Conservation (phyloP, 2,329 filamentous ascomycete species). For the Aspergillus arachidicola region DNA sequence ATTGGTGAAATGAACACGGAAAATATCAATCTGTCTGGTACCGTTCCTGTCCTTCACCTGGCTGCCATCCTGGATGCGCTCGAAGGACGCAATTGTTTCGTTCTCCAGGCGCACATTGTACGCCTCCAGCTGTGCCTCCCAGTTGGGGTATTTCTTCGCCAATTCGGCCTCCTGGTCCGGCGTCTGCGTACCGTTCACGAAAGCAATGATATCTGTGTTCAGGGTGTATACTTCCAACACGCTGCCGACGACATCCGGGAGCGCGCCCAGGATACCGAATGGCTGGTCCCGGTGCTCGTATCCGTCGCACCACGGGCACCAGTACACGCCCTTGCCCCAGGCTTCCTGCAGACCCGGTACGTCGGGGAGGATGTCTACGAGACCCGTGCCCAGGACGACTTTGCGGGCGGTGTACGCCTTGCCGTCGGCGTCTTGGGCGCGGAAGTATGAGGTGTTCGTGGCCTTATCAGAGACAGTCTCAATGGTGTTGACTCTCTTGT, state of each 20-base stretch:
- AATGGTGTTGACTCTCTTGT: conserved; percentile 54
- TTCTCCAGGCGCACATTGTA: conserved; percentile 60
- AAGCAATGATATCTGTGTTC: conserved; percentile 58
- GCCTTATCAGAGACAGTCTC: conserved; percentile 18
- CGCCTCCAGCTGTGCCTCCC: conserved; percentile 52
- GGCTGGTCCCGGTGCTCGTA: conserved; percentile 62
- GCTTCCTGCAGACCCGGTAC: conserved; percentile 59
- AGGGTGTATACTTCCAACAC: conserved; percentile 58
- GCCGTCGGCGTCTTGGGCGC: conserved; percentile 40
- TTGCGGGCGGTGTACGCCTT: conserved; percentile 53
- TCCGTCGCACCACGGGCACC: conserved; percentile 68
- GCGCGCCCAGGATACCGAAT: conserved; percentile 55
- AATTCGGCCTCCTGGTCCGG: conserved; percentile 43
- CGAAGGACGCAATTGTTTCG: conserved; percentile 54
- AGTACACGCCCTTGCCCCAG: conserved; percentile 63
- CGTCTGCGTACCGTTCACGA: conserved; percentile 63
- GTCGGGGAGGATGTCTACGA: conserved; percentile 57
- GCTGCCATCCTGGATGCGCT: conserved; percentile 46
- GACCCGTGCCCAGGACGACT: conserved; percentile 60
- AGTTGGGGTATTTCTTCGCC: conserved; percentile 47
- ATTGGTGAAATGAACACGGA: conserved; percentile 56
- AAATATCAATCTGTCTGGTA: conserved; percentile 54
- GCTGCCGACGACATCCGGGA: conserved; percentile 48
- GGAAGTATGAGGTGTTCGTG: conserved; percentile 51
- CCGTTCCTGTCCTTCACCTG: conserved; percentile 29